Base-by-base conservation (phyloP, 83 land plant genomes). In the Picea mariana region DNA sequence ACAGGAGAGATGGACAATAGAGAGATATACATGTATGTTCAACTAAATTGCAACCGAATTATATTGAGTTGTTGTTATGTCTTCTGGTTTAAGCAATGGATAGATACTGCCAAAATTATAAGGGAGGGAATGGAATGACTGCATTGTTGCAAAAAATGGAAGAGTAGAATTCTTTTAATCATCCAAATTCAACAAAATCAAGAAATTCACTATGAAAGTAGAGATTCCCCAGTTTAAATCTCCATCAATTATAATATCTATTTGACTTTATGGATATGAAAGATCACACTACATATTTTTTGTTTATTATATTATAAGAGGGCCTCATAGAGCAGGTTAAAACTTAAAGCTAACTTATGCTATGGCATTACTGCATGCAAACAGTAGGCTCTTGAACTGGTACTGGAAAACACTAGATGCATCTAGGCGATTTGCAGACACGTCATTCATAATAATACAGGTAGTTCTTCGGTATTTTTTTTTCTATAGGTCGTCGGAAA, bases 11-110 rank as follows among this genome's bases (percentile, higher is more conserved):
- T 67, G 38, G 69, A 67, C 26, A 31, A 11, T 67, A 69, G 75
- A 31, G 31, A 42, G 21, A 69, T 13, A 34, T 83, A 91, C 96
- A 91, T 88, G 88, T 60, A 91, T 90, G 84, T 90, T 93, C 58
- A 93, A 52, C 96, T 94, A 93, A 66, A 93, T 61, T 3, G 23
- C 9, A 18, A 72, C 20, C 17, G 83, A 84, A 6, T 44, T 6
- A 6, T 6, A 6, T 44, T 6, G 49, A 44, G 6, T 44, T 44
- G 8, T 8, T 8, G 67, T 31, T 9, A 88, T 82, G 59, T 86
- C 85, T 23, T 90, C 88, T 62, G 91, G 86, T 24, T 38, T 21
- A 26, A 77, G 16, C 17, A 58, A 16, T 13, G 18, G 38, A 24
- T n/a, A 77, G 52, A 3, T 4, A 20, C 31, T 7, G 3, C 24